Evolutionary conservation across 2,329 filamentous ascomycete genomes (phyloP).

Genomic region (Fonsecaea pugnacius): DNA sequence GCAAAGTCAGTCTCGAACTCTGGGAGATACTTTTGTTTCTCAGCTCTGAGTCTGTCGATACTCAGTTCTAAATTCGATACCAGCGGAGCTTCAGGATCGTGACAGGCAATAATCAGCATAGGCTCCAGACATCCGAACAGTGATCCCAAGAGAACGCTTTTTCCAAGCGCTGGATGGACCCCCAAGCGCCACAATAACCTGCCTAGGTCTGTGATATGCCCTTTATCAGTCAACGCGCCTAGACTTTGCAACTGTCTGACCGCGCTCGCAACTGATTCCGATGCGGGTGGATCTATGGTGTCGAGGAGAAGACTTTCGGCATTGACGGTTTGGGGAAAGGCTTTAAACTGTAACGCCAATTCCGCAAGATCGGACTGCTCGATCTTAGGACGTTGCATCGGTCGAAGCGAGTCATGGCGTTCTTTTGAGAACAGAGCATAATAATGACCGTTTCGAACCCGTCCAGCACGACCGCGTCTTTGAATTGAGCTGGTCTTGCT

Average conservation of each 20-base stretch:
- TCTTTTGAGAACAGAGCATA: constrained; percentile 94
- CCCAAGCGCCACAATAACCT: constrained; percentile 84
- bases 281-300: constrained; percentile 84
- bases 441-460: constrained; percentile 91
- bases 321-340: constrained; percentile 47
- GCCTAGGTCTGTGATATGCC: constrained; percentile 85
- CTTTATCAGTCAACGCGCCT: constrained; percentile 76
- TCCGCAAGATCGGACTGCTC: constrained; percentile 91
- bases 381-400: constrained; percentile 95
- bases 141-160: constrained; percentile 81
- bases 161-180: constrained; percentile 90
- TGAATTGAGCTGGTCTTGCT: constrained; percentile 90
- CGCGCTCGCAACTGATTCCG: constrained; percentile 88
- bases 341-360: constrained; percentile 93
- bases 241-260: constrained; percentile 92
- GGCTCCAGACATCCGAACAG: constrained; percentile 93
- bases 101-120: constrained; percentile 76
- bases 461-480: constrained; percentile 85
- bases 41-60: constrained; percentile 12
- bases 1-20: constrained; percentile 28
- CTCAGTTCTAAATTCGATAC: constrained; percentile 22
- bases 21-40: constrained; percentile 16
- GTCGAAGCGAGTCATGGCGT: constrained; percentile 73
- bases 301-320: constrained; percentile 72
- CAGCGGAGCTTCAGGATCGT: constrained; percentile 19